These are phyloP conservation scores for Thraustotheca clavata DNA, from an alignment of 352 stramenopile species.

Conservation along the genomic window DNA sequence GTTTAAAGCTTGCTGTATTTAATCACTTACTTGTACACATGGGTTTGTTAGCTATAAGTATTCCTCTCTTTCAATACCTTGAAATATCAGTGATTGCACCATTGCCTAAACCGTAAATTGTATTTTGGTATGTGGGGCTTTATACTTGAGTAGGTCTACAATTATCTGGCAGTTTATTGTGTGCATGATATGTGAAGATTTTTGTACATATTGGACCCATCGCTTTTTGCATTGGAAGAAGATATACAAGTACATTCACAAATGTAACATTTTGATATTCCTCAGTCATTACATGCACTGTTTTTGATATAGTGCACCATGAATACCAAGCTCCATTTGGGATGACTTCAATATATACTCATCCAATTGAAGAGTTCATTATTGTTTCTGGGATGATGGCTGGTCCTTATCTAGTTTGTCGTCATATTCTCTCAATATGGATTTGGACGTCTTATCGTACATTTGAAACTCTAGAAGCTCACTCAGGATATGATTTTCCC, in stretches of 20 bases:
- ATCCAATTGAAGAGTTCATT: slow-evolving; percentile 18
- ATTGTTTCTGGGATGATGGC: slow-evolving; percentile 13
- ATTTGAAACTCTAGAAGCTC: slow-evolving; percentile 19
- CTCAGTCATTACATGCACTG: too few species aligned
- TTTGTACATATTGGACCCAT: slow-evolving; percentile 21
- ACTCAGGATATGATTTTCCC: slow-evolving; percentile 21
- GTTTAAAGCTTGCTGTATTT: slow-evolving; percentile 3
- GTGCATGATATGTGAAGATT: slow-evolving; percentile 16
- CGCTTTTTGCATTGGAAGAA: slow-evolving; percentile 22
- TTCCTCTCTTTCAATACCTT: not conserved
- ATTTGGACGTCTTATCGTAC: slow-evolving; percentile 13
- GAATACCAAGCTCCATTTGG: slow-evolving; percentile 16
- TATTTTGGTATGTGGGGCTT: too few species aligned
- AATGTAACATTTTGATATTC: too few species aligned
- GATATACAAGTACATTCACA: slow-evolving; percentile 26
- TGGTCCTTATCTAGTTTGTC: slow-evolving; percentile 14
- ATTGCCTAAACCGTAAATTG: not conserved
- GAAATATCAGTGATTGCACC: not conserved
- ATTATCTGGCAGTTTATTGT: not conserved
- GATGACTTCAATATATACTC: slow-evolving; percentile 13
- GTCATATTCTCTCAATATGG: slow-evolving; percentile 18
- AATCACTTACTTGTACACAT: slow-evolving; percentile 12
- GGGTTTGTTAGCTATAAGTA: not conserved
- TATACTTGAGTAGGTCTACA: not conserved
- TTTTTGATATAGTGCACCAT: too few species aligned